These are phyloP conservation scores for Colletotrichum sp. DNA, from an alignment of 2,329 filamentous ascomycete genomes.

Conservation along the genomic window DNA sequence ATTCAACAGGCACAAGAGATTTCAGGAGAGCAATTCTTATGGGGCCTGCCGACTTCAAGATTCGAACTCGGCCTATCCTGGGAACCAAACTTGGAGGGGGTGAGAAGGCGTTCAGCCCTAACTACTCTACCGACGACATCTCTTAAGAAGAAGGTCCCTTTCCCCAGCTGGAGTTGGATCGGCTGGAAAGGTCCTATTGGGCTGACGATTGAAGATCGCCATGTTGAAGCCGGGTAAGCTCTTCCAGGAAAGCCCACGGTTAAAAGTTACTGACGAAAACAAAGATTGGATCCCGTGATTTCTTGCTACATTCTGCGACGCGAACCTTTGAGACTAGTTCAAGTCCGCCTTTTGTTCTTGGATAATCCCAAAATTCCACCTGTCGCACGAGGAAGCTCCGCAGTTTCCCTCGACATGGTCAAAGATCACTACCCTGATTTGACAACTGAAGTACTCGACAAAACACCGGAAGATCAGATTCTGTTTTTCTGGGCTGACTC, in stretches of 20 bases:
- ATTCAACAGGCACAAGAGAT: neutral
- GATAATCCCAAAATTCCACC: neutral
- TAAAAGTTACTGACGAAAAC: neutral
- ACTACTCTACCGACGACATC: neutral
- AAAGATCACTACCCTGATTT: neutral
- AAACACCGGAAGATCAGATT: neutral
- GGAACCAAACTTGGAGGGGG: neutral
- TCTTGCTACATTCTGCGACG: neutral
- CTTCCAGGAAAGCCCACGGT: neutral
- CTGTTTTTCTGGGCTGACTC: neutral
- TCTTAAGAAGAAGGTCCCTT: neutral
- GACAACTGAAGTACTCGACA: neutral
- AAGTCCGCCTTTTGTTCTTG: neutral
- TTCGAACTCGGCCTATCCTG: neutral
- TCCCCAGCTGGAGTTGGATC: neutral
- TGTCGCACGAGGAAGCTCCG: neutral
- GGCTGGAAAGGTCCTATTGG: neutral
- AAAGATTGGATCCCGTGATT: neutral
- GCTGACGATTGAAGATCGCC: neutral
- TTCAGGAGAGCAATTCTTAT: neutral
- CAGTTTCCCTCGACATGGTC: fast-evolving
- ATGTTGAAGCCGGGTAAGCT: neutral
- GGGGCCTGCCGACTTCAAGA: neutral
- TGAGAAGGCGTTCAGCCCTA: neutral
- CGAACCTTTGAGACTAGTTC: neutral